Evolutionary conservation across 176 grass and related monocot genomes (phyloP).

Genomic region (Aegilops speltoides): DNA sequence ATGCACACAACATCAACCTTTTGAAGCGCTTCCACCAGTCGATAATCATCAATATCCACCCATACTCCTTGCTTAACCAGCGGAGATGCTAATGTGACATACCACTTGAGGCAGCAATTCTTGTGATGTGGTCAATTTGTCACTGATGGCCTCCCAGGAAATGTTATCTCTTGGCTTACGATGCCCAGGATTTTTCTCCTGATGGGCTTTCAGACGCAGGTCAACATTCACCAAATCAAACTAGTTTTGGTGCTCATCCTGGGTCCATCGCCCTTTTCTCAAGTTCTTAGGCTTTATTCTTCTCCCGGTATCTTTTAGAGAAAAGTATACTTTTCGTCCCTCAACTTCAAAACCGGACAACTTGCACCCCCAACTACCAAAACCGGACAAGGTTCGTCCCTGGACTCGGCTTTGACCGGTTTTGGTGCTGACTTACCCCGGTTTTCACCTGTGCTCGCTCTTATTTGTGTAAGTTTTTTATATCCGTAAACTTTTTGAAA

Average conservation of each 20-base stretch:
- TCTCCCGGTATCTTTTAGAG: background rate
- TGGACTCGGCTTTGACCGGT: too few species aligned
- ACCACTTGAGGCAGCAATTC: conserved; percentile 55
- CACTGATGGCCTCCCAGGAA: conserved; percentile 77
- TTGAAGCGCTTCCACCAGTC: conserved; percentile 55
- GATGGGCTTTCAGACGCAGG: conserved; percentile 54
- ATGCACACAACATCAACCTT: conserved; percentile 53
- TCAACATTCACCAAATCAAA: conserved; percentile 90
- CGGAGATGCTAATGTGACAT: conserved; percentile 33
- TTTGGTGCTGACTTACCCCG: too few species aligned
- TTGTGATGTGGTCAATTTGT: conserved; percentile 51
- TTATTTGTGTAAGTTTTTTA: too few species aligned
- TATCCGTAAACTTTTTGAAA: too few species aligned
- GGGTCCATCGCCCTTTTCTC: conserved; percentile 55
- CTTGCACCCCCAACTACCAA: too few species aligned
- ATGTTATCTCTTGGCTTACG: conserved; percentile 69
- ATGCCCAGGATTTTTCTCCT: conserved; percentile 29
- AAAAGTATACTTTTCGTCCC: too few species aligned
- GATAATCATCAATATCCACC: conserved; percentile 68
- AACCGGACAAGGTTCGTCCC: too few species aligned
- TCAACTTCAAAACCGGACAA: too few species aligned
- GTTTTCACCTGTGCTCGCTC: too few species aligned
- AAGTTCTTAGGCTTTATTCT: conserved; percentile 45
- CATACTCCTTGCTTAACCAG: conserved; percentile 38
- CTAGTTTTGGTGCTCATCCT: conserved; percentile 69